Evolutionary conservation across 345 rosid genomes (phyloP).

Genomic region (Diplotaxis tenuifolia): DNA sequence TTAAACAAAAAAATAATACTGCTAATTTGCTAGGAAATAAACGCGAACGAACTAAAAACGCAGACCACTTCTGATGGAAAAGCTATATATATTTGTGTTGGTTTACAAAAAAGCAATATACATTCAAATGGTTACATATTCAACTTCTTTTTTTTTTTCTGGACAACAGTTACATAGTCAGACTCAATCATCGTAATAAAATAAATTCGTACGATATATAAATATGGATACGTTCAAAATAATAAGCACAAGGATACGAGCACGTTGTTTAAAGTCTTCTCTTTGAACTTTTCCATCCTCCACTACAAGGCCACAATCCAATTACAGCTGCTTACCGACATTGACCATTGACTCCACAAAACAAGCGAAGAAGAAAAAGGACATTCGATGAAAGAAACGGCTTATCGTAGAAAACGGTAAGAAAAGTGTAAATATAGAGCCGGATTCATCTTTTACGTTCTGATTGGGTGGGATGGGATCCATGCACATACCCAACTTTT

Average conservation of each 20-base stretch:
- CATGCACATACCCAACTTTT: not conserved
- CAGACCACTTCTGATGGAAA: not conserved
- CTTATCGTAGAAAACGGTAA: not conserved
- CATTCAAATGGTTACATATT: not conserved
- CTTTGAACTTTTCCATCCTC: constrained; percentile 4
- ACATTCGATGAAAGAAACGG: not conserved
- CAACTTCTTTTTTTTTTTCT: no score
- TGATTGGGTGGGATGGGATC: not conserved
- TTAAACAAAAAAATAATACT: not conserved
- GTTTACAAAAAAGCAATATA: not conserved
- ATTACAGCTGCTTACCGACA: not conserved
- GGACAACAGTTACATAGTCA: no score
- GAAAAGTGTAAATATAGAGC: not conserved
- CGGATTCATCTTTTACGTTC: not conserved
- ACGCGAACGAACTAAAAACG: not conserved
- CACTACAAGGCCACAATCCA: constrained; percentile 3
- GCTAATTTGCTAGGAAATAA: not conserved
- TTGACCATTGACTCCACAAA: constrained; percentile 19
- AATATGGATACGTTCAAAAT: not conserved
- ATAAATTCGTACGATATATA: not conserved
- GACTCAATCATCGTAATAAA: no score
- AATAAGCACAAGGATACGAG: no score
- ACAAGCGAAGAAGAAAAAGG: not conserved
- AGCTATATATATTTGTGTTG: not conserved
- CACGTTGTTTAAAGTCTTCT: constrained; percentile 5